A percentile compares a stretch with the other conserved stretches of the same genome.
Conservation (phyloP, 805 yeast genomes). For the Candida pseudoglaebosa region DNA sequence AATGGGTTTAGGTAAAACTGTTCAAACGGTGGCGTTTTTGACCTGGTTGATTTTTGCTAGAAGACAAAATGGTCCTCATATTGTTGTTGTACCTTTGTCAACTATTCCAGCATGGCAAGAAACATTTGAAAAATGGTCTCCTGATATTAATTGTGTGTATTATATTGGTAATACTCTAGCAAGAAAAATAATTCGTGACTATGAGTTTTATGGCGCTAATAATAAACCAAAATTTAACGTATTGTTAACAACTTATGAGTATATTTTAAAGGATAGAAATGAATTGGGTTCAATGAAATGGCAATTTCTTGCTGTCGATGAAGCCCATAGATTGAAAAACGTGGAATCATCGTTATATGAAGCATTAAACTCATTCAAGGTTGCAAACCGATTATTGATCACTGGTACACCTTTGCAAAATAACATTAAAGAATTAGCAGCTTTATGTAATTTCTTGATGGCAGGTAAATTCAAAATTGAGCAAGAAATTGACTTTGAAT, state of each 20-base stretch:
- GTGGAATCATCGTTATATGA: slow-evolving; percentile 92
- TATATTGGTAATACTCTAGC: slow-evolving; percentile 91
- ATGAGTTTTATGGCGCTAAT: slow-evolving; percentile 69
- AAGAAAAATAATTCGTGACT: slow-evolving; percentile 74
- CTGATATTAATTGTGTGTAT: slow-evolving; percentile 88
- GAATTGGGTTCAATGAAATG: slow-evolving; percentile 83
- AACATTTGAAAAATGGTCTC: slow-evolving; percentile 96
- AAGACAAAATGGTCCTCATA: slow-evolving; percentile 95
- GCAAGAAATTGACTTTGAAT: slow-evolving; percentile 92
- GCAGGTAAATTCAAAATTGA: slow-evolving; percentile 90
- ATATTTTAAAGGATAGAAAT: slow-evolving; percentile 80
- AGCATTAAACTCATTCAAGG: slow-evolving; percentile 76
- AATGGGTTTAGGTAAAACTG: slow-evolving; percentile 98
- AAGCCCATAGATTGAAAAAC: slow-evolving; percentile 94
- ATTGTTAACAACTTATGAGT: slow-evolving; percentile 93
- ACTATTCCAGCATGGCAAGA: slow-evolving; percentile 99
- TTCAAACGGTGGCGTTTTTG: slow-evolving; percentile 90
- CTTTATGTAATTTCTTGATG: slow-evolving; percentile 90
- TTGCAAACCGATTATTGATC: slow-evolving; percentile 77
- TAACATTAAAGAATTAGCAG: slow-evolving; percentile 91
- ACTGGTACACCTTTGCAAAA: slow-evolving; percentile 99
- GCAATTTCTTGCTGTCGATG: slow-evolving; percentile 98
- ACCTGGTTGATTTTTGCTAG: slow-evolving; percentile 95
- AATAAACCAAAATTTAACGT: slow-evolving; percentile 85
- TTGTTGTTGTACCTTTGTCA: slow-evolving; percentile 93